A percentile compares a stretch with the other conserved stretches of the same genome.
phyloP scores from a whole-genome alignment of 768 basidiomycete genomes.

The Leccinum longicurvipes region DNA sequence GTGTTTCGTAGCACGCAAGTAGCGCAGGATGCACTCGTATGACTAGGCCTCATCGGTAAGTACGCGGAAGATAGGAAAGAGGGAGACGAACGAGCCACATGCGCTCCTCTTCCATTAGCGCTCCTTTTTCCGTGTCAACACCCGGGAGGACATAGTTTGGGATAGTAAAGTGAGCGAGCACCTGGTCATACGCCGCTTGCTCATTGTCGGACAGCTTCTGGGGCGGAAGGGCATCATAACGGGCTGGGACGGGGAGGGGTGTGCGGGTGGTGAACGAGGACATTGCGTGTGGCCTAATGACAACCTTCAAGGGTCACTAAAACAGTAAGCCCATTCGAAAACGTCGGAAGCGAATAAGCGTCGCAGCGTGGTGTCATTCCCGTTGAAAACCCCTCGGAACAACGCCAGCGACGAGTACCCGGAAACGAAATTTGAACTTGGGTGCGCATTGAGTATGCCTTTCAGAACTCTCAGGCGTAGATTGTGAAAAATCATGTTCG shows the following conservation, averaged over 20 bases:
- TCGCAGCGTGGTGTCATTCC: too few relatives aligned
- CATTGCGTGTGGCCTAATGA: conserved; percentile 25
- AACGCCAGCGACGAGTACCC: too few relatives aligned
- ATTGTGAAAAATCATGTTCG: too few relatives aligned
- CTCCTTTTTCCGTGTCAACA: conserved; percentile 37
- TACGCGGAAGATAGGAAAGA: conserved; percentile 9
- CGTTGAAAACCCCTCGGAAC: too few relatives aligned
- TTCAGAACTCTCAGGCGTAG: too few relatives aligned
- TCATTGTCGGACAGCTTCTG: conserved; percentile 42
- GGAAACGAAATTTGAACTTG: not conserved
- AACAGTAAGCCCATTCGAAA: not conserved
- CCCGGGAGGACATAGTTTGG: conserved; percentile 51
- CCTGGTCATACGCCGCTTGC: conserved; percentile 47
- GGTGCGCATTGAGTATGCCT: too few relatives aligned
- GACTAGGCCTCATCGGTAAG: conserved; percentile 31
- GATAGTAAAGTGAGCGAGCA: conserved; percentile 55
- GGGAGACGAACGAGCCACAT: conserved; percentile 64
- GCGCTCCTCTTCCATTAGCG: conserved; percentile 62
- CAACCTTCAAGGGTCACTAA: not conserved
- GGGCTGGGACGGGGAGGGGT: conserved; percentile 25
- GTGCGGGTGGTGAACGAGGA: conserved; percentile 12
- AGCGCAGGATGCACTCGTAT: conserved; percentile 73
- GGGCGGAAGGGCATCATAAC: conserved; percentile 33
- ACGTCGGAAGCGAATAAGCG: not conserved
- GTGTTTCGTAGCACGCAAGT: conserved; percentile 79